phyloP scores from a whole-genome alignment of 148 eudicot species.

The Rhododendron molle region DNA sequence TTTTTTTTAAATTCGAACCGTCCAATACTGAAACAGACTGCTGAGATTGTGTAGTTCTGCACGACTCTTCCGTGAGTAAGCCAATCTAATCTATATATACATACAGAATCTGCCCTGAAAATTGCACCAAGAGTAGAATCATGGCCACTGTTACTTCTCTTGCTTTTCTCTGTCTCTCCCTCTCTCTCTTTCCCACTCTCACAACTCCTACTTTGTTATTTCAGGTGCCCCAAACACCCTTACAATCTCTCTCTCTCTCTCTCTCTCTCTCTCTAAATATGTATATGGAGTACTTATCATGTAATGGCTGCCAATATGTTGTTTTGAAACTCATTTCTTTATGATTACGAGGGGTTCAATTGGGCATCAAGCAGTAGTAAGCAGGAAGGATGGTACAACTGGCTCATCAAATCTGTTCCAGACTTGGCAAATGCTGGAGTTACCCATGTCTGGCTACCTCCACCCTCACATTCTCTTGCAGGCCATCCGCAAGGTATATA shows the following conservation, averaged over 20 bases:
- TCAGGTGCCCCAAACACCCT: not conserved
- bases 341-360: constrained; percentile 53
- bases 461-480: constrained; percentile 60
- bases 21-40: no score
- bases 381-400: constrained; percentile 65
- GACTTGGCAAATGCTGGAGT: constrained; percentile 53
- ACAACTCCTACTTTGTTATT: not conserved
- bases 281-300: not conserved
- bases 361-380: constrained; percentile 52
- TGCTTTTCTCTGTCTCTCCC: not conserved
- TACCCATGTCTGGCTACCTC: constrained; percentile 84
- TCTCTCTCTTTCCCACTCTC: not conserved
- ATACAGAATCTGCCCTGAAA: not conserved
- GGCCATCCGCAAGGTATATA: constrained; percentile 40
- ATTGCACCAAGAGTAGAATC: not conserved
- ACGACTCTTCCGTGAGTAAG: no score
- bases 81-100: not conserved
- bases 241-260: not conserved
- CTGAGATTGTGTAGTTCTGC: no score
- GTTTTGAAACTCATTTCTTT: not conserved
- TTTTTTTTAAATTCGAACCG: no score
- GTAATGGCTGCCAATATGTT: not conserved
- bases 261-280: not conserved
- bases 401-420: constrained; percentile 28
- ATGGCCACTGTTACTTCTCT: not conserved